Evolutionary conservation across 1,284 basidiomycete genomes (phyloP), one percentile per base, ranked within the genome.

Genomic region (Marasmius oreades): DNA sequence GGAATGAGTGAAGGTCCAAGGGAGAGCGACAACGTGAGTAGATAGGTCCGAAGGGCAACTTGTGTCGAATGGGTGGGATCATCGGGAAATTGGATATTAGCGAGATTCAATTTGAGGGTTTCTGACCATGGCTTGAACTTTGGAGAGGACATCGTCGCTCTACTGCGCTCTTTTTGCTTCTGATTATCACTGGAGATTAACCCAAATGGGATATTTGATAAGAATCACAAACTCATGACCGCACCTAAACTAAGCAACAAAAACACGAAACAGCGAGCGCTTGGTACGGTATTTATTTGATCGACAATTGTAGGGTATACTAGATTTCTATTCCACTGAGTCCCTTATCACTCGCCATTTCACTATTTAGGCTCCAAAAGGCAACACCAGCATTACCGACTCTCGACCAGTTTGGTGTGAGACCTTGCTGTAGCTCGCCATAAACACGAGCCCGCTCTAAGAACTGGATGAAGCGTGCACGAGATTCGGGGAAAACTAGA

Each of bases 11-110:
- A 76, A 0, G 89, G 88, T 1, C 80, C 80, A 12, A 90, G 74
- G 1, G 83, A 81, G n/a, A 90, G 75, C 1, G 80, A 81, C 18
- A 88, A 73, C 0, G 81, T 76, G n/a, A 91, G 79, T 5, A 72
- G 74, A 66, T 89, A 90, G 0, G 89, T 86, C 57, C 88, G 78
- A 24, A 85, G 66, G 0, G 82, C 77, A 39, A 88, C 73, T 57
- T 81, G 82, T n/a, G 76, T 62, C 8, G 85, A 84, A 61, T 86
- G 84, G n/a, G 65, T 65, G 6, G 71, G 64, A 48, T 75, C 69
- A 42, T 70, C 66, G 5, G 73, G 61, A 34, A 67, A 50, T 45
- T 66, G 66, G 50, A 67, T 24, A 10, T 28, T 56, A 6, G 53
- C 59, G 55, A 59, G 48, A 42, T 42, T 42, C 39, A 42, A 42